Evolutionary conservation across 805 yeast species (phyloP), one percentile per base, ranked within the genome.

Genomic region (Sungouiozyma ichnusensis): DNA sequence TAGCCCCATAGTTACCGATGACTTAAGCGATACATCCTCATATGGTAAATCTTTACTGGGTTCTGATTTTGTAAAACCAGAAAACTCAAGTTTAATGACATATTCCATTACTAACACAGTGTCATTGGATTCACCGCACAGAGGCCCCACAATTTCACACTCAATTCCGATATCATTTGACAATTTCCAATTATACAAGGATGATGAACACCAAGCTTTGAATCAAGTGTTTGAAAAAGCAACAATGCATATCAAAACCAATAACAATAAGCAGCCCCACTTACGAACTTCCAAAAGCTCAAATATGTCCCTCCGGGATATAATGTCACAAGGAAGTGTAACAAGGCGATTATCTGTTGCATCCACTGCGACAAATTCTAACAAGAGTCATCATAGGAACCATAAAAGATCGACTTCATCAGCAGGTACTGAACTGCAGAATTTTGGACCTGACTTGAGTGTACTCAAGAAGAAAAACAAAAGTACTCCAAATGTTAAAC

Each of bases 41-140:
- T 62, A 56, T 40, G 64, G 64, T 13, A 57, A 54, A 32, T 62
- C 66, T 1, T 39, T 62, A 14, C 40, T 62, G 20, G 64, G 57
- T 27, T 62, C 66, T 4, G 65, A 62, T 33, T 55, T 51, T 41
- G 32, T 42, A 11, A 53, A 52, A 37, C 40, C 40, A 4, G 46
- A 40, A 6, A 39, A 39, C 5, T 43, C 51, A 3, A 47, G 45
- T 8, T 20, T 40, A 4, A 44, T 44, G 2, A 24, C 29, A 11
- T 24, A 24, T 11, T 24, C 29, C 6, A 24, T 24, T 11, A 47
- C 51, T 20, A 41, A 42, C 32, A 37, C 49, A 14, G 29, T 48
- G 15, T 48, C 54, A 2, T 37, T 48, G 15, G 58, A 44, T 36
- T 49, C 59, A 8, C 49, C 48, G 33, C 29, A 52, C 13, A 48